A percentile compares a stretch with the other conserved stretches of the same genome.
These are phyloP conservation scores for Sporopachydermia cereana DNA, from an alignment of 1,139 yeast species.

Conservation along the genomic window DNA sequence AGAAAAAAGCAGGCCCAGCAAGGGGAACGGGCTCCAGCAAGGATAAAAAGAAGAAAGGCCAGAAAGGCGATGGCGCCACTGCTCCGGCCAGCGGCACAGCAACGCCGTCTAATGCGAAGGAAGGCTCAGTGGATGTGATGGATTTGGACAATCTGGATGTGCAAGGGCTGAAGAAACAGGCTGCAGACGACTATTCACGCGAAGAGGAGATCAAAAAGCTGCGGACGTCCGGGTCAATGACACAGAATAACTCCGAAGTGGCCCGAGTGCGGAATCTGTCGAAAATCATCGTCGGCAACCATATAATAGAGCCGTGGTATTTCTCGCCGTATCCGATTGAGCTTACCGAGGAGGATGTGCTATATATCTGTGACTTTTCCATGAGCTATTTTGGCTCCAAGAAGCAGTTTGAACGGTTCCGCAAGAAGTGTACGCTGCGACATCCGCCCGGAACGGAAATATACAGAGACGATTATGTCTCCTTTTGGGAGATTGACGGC, in stretches of 20 bases:
- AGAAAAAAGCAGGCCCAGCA: constrained; percentile 20
- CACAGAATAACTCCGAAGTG: constrained; percentile 72
- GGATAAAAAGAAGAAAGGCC: constrained; percentile 12
- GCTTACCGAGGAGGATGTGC: constrained; percentile 78
- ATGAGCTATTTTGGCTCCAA: constrained; percentile 78
- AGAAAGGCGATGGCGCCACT: neutral
- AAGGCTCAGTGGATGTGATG: constrained; percentile 49
- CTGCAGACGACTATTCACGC: constrained; percentile 61
- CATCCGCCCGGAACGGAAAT: constrained; percentile 99
- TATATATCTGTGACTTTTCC: constrained; percentile 87
- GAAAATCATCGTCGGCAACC: constrained; percentile 74
- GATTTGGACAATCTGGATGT: constrained; percentile 81
- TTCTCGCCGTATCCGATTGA: constrained; percentile 96
- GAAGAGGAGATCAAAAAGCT: constrained; percentile 90
- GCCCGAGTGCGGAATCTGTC: constrained; percentile 81
- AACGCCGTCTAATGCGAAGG: constrained; percentile 14
- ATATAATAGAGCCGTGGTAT: constrained; percentile 96
- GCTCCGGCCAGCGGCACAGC: constrained; percentile 9
- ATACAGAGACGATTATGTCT: constrained; percentile 71
- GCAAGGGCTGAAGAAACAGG: constrained; percentile 51
- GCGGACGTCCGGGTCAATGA: constrained; percentile 93
- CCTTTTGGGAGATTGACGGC: constrained; percentile 95
- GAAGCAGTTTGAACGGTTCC: constrained; percentile 85
- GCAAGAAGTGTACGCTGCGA: constrained; percentile 66
- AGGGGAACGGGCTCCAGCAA: constrained; percentile 10